phyloP scores from a whole-genome alignment of 805 yeast species.

The Candida schatavii region DNA sequence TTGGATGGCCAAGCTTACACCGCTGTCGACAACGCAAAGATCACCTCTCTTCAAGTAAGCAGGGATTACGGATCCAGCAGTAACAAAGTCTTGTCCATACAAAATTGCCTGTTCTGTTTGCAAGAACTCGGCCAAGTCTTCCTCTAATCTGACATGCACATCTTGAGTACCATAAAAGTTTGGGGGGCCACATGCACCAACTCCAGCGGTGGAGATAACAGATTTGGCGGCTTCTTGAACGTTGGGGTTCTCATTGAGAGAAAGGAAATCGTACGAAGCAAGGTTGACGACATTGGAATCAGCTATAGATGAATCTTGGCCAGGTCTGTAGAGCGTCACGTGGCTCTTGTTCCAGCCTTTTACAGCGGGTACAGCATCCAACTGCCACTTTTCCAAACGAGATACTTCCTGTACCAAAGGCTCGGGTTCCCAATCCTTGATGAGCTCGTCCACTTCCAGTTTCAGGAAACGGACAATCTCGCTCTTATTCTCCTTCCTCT shows the following conservation, averaged over 20 bases:
- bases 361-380: constrained; percentile 61
- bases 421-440: constrained; percentile 91
- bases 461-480: constrained; percentile 60
- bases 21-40: constrained; percentile 81
- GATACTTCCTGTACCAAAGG: constrained; percentile 63
- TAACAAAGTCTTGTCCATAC: constrained; percentile 90
- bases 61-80: constrained; percentile 85
- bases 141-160: constrained; percentile 77
- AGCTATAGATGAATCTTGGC: constrained; percentile 14
- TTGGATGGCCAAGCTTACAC: constrained; percentile 72
- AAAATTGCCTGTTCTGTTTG: constrained; percentile 76
- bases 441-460: constrained; percentile 74
- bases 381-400: constrained; percentile 57
- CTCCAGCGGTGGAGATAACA: constrained; percentile 72
- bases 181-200: constrained; percentile 98
- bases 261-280: constrained; percentile 69
- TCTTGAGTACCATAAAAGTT: constrained; percentile 96
- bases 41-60: constrained; percentile 96
- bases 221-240: constrained; percentile 54
- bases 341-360: constrained; percentile 51
- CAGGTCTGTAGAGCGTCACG: constrained; percentile 23
- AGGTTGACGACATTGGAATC: constrained; percentile 44
- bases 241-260: constrained; percentile 48
- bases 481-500: constrained; percentile 70
- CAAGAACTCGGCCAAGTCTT: constrained; percentile 69